Base-by-base conservation (phyloP, 805 yeast genomes). In the Wickerhamomyces silvicola region DNA sequence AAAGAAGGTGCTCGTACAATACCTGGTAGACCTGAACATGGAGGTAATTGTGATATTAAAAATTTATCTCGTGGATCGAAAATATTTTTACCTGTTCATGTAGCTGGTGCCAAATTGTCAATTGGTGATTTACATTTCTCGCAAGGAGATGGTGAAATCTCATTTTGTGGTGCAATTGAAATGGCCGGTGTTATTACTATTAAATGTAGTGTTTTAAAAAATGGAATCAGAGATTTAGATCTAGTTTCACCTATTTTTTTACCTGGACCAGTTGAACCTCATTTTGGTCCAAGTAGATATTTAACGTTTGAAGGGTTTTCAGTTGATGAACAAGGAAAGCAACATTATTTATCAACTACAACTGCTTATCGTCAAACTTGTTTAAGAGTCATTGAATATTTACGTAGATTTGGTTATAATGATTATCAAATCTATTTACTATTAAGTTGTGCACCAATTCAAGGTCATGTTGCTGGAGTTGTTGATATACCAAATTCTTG, bases 91-190 rank as follows among this genome's bases (percentile, higher is more conserved):
- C 75, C 75, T 3, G 68, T 66, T 16, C 54, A 69, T 46, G 63
- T 69, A 18, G 47, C 49, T 18, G 75, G 75, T 6, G 75, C 70
- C 24, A 63, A 64, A 39, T 54, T 69, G 16, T 61, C 70, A 17
- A 51, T 69, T 23, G 75, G 75, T 6, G 75, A 69, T 41, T 44
- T 69, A 22, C 75, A 69, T 43, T 69, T 70, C 48, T 61, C 70
- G 17, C 74, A 68, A 48, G 75, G 75, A 12, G 75, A 69, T 42
- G 75, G 75, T 11, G 75, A 69, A 39, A 66, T 69, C 30, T 62
- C 73, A 8, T 69, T 70, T 43, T 69, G 75, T 46, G 75, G 75
- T 19, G 75, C 72, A 10, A 68, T 69, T 43, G 75, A 69, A 43
- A 68, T 68, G 73, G 59, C 70, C 12, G 75, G 75, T 8, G 48